Evolutionary conservation across 2,329 filamentous ascomycete genomes (phyloP), one percentile per base, ranked within the genome.

Genomic region (Diaporthe humulicola): DNA sequence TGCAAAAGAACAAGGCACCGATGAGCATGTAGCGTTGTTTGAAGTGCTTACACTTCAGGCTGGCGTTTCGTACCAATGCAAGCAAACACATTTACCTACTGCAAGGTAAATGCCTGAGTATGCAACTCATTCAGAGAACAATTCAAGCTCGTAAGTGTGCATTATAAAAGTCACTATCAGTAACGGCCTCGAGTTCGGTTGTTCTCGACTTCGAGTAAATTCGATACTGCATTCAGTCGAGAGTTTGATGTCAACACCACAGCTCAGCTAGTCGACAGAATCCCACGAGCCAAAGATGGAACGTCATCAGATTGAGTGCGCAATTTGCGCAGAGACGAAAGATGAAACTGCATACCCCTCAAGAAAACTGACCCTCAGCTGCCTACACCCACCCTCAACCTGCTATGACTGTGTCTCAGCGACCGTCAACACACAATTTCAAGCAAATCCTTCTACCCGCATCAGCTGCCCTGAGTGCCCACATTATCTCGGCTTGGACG

Each of bases 401-500:
- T 64, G 58, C 38, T 12, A 22, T 22, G 58, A 45, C 17, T 64
- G 58, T 30, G 17, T 64, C 58, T 45, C 58, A 4, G 25, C 38
- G 38, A 64, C 25, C 38, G 17, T 64, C 38, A 64, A 64, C 40
- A 17, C 38, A 8, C 58, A 45, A 33, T 64, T 64, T 3, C 17
- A 30, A 17, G 30, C 38, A 22, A 30, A 10, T 4, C 25, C 5
- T 14, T 64, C 58, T 2, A 64, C 15, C 1, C 15, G 8, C 1
- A 42, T 64, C 38, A 45, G 38, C 25, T 64, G 58, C 25, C 58
- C 58, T 30, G 58, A 64, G 38, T 64, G 58, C 25, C 58, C 58
- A 6, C 17, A 45, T 2, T 1, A 22, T 14, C 38, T 64, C 15
- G 25, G n/a, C 0, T 30, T 64, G 9, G 58, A 64, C 17, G 15